phyloP scores from a whole-genome alignment of 768 basidiomycete genomes.

The Kwoniella mangroviensis region DNA sequence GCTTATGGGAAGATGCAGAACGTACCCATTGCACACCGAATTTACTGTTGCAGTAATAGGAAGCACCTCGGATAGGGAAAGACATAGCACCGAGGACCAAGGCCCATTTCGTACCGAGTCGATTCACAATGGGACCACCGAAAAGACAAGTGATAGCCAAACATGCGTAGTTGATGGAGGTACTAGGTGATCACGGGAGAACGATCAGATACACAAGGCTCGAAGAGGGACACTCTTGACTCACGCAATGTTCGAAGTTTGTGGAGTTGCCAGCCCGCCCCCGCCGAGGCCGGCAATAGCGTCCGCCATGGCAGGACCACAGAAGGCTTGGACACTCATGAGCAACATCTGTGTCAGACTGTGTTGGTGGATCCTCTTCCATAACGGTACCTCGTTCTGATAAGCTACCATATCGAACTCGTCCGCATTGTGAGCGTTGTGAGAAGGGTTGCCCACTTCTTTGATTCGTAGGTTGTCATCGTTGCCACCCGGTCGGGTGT shows the following conservation, averaged over 20 bases:
- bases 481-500: conserved; percentile 29
- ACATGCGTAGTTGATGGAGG: conserved; percentile 28
- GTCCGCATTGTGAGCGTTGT: background rate
- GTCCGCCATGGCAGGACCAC: conserved; percentile 25
- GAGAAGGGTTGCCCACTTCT: background rate
- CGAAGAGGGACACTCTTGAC: background rate
- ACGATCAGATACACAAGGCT: background rate
- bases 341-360: conserved; percentile 35
- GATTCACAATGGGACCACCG: conserved; percentile 48
- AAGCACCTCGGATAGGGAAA: conserved; percentile 27
- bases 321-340: conserved; percentile 30
- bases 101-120: conserved; percentile 43
- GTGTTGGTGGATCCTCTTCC: conserved; percentile 31
- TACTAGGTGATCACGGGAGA: conserved; percentile 8
- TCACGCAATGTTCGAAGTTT: conserved; percentile 35
- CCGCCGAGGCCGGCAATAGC: conserved; percentile 27
- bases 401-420: conserved; percentile 30
- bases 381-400: conserved; percentile 22
- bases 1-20: background rate
- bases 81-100: conserved; percentile 32
- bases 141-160: conserved; percentile 31
- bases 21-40: conserved; percentile 23
- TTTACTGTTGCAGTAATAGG: conserved; percentile 26
- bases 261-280: conserved; percentile 33
- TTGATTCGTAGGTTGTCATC: conserved; percentile 23